phyloP scores from a whole-genome alignment of 2,329 filamentous ascomycete species.

The Xylaria sp. region DNA sequence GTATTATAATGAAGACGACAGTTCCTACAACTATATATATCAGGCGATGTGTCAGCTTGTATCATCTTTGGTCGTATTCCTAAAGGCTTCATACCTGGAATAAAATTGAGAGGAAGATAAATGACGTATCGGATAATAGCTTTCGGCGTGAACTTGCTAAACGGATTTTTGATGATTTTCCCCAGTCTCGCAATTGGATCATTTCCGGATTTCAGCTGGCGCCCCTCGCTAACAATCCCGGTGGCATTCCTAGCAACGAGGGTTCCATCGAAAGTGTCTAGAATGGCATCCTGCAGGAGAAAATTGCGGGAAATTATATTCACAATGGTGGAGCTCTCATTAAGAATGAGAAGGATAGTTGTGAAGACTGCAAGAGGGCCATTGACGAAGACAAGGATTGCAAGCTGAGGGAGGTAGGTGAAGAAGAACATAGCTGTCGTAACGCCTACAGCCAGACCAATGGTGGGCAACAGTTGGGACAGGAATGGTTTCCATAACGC shows the following conservation, averaged over 20 bases:
- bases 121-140: constrained; percentile 81
- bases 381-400: constrained; percentile 83
- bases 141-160: constrained; percentile 65
- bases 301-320: constrained; percentile 72
- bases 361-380: constrained; percentile 82
- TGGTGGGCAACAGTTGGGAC: constrained; percentile 66
- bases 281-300: constrained; percentile 81
- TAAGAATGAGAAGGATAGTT: constrained; percentile 74
- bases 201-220: constrained; percentile 73
- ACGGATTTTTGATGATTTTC: constrained; percentile 66
- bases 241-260: constrained; percentile 62
- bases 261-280: constrained; percentile 89
- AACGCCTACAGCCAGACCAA: constrained; percentile 77
- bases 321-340: constrained; percentile 68
- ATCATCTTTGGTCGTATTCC: constrained; percentile 1
- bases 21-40: constrained; percentile 76
- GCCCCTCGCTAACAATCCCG: constrained; percentile 76
- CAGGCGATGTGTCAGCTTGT: constrained; percentile 5
- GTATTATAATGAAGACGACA: constrained; percentile 78
- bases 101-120: constrained; percentile 91
- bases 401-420: constrained; percentile 86
- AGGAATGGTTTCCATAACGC: constrained; percentile 69
- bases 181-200: constrained; percentile 68
- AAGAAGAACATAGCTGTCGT: constrained; percentile 86
- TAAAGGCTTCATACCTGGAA: constrained; percentile 64